A percentile compares a stretch with the other conserved stretches of the same genome.
Evolutionary conservation across 768 basidiomycete species (phyloP).

Genomic region (Serendipita vermifera): DNA sequence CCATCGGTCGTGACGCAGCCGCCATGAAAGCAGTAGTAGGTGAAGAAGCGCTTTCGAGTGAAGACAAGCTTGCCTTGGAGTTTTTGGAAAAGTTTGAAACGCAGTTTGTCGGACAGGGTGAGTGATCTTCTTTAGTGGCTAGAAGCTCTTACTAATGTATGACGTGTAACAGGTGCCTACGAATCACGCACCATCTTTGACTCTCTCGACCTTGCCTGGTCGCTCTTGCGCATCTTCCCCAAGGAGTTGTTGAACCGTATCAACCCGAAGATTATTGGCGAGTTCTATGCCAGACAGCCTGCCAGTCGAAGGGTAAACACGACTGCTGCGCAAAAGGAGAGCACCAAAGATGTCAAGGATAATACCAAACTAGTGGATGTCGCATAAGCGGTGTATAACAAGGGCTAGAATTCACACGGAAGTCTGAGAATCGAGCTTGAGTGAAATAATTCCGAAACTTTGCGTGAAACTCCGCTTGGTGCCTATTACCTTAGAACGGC

Average conservation of each 20-base stretch:
- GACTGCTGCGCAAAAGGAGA: conserved; percentile 32
- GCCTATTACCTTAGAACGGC: too few species aligned
- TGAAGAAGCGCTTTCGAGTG: conserved; percentile 87
- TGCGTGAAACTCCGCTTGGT: too few species aligned
- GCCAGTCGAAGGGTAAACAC: conserved; percentile 48
- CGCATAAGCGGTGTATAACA: too few species aligned
- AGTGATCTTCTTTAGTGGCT: conserved; percentile 13
- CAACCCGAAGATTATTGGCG: conserved; percentile 88
- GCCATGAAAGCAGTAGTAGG: conserved; percentile 99
- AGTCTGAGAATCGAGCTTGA: too few species aligned
- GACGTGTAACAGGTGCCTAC: conserved; percentile 54
- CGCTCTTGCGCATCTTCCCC: conserved; percentile 92
- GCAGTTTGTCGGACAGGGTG: conserved; percentile 94
- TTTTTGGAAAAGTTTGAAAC: conserved; percentile 97
- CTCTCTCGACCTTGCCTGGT: conserved; percentile 95
- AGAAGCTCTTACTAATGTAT: not conserved
- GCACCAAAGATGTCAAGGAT: conserved; percentile 9
- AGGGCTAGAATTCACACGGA: too few species aligned
- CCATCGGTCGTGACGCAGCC: conserved; percentile 92
- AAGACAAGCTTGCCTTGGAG: conserved; percentile 94
- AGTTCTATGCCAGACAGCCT: conserved; percentile 81
- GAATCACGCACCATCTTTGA: conserved; percentile 96
- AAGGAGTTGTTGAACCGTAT: conserved; percentile 97
- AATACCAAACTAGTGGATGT: conserved; percentile 48
- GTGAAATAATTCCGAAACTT: too few species aligned